phyloP scores from a whole-genome alignment of 2,329 filamentous ascomycete species.

The Cladobotryum mycophilum region DNA sequence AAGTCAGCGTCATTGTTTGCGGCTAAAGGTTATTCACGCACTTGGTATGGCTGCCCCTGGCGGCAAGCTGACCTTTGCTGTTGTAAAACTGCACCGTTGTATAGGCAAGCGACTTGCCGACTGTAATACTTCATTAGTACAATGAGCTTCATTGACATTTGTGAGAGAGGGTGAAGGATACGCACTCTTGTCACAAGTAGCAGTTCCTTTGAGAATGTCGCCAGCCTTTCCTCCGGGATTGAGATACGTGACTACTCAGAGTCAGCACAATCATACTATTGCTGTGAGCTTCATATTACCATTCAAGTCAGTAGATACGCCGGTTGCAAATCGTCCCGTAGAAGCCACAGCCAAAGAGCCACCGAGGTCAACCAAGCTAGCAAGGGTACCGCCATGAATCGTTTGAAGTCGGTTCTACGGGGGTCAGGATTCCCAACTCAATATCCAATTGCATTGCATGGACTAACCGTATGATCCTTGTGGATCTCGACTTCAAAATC shows the following conservation, averaged over 20 bases:
- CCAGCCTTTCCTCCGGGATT: slow-evolving; percentile 52
- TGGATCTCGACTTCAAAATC: slow-evolving; percentile 71
- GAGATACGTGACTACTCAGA: slow-evolving; percentile 52
- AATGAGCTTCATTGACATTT: too few species aligned
- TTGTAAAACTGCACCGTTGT: slow-evolving; percentile 56
- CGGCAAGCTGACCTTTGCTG: slow-evolving; percentile 51
- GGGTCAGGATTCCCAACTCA: accelerated
- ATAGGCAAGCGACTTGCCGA: slow-evolving; percentile 58
- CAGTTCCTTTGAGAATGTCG: slow-evolving; percentile 49
- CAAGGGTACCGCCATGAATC: slow-evolving; percentile 72
- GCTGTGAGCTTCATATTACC: slow-evolving; percentile 30
- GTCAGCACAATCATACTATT: slow-evolving; percentile 5
- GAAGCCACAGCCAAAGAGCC: slow-evolving; percentile 61
- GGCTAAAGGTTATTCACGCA: slow-evolving; percentile 25
- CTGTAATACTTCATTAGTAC: too few species aligned
- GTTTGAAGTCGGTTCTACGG: slow-evolving; percentile 67
- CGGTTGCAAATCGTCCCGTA: slow-evolving; percentile 55
- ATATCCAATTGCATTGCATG: not conserved
- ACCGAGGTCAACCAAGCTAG: slow-evolving; percentile 64
- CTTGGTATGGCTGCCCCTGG: slow-evolving; percentile 62
- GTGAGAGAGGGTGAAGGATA: too few species aligned
- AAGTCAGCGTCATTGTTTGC: not conserved
- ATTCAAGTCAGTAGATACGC: slow-evolving; percentile 60
- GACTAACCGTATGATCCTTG: slow-evolving; percentile 64
- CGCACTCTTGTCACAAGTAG: slow-evolving; percentile 56